Conservation (phyloP, 441 rosid species). For the Aquilaria agallochum region DNA sequence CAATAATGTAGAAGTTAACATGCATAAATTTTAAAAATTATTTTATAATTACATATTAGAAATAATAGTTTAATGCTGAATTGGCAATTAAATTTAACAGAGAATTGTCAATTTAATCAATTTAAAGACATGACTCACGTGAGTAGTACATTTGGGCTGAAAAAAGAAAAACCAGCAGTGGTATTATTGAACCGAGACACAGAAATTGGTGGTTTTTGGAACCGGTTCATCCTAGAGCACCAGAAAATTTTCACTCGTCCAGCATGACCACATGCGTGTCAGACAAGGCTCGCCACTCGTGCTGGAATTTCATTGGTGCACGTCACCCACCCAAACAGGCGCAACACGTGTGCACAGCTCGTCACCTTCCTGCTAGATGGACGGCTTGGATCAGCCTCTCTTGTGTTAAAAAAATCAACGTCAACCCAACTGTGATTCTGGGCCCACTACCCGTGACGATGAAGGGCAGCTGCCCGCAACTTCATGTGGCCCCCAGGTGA, state of each 20-base stretch:
- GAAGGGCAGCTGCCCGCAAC: conserved; percentile 75
- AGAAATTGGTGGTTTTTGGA: too few species aligned
- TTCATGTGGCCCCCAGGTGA: conserved; percentile 53
- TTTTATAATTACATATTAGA: too few species aligned
- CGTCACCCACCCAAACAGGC: conserved; percentile 22
- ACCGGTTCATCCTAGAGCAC: too few species aligned
- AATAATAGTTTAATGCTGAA: too few species aligned
- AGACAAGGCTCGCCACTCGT: conserved; percentile 30
- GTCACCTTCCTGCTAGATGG: conserved; percentile 10
- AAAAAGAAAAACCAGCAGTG: too few species aligned
- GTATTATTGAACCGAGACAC: too few species aligned
- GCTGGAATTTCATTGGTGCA: conserved; percentile 45
- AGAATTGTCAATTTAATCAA: too few species aligned
- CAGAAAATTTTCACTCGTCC: not conserved
- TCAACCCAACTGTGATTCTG: conserved; percentile 74
- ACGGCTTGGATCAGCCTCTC: conserved; percentile 52
- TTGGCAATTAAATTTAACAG: too few species aligned
- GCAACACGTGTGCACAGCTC: conserved; percentile 25
- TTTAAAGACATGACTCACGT: too few species aligned
- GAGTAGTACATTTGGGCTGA: too few species aligned
- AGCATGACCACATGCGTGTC: conserved; percentile 83
- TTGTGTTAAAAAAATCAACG: conserved; percentile 51
- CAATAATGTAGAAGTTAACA: too few species aligned
- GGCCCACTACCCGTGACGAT: conserved; percentile 53
- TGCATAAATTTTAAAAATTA: too few species aligned